These are phyloP conservation scores for Neonectria magnoliae DNA, from an alignment of 2,329 filamentous ascomycete genomes.

Conservation along the genomic window DNA sequence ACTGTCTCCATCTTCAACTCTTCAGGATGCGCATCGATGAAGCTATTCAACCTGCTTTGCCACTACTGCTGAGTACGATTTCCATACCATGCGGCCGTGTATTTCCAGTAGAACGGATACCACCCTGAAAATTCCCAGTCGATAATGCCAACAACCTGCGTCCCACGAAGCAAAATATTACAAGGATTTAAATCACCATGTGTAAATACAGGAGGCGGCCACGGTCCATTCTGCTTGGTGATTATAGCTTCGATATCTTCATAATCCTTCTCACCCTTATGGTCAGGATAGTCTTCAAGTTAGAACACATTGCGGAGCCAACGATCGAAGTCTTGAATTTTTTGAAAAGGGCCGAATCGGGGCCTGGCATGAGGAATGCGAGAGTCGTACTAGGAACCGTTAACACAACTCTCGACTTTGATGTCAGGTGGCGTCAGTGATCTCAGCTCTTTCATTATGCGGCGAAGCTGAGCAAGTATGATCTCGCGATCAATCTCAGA, in stretches of 20 bases:
- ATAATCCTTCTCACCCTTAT: slow-evolving; percentile 36
- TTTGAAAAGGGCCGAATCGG: slow-evolving; percentile 46
- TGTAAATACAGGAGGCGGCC: slow-evolving; percentile 54
- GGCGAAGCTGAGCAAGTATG: slow-evolving; percentile 36
- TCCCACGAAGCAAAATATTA: slow-evolving; percentile 55
- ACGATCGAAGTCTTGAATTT: slow-evolving; percentile 45
- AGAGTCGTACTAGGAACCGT: slow-evolving; percentile 42
- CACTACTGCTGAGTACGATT: slow-evolving; percentile 3
- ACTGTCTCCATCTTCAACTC: slow-evolving; percentile 21
- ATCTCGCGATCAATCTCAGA: slow-evolving; percentile 17
- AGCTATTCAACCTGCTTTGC: slow-evolving; percentile 2
- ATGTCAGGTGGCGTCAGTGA: slow-evolving; percentile 29
- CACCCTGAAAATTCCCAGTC: slow-evolving; percentile 49
- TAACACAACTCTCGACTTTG: slow-evolving; percentile 38
- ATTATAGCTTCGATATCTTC: slow-evolving; percentile 47
- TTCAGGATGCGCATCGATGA: slow-evolving; percentile 8
- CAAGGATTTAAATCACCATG: slow-evolving; percentile 56
- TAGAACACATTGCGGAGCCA: slow-evolving; percentile 44
- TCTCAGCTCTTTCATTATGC: slow-evolving; percentile 38
- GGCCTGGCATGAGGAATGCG: slow-evolving; percentile 35
- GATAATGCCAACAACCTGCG: slow-evolving; percentile 56
- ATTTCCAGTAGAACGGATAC: slow-evolving; percentile 50
- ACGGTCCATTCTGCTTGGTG: slow-evolving; percentile 47
- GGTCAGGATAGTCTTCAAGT: slow-evolving; percentile 31
- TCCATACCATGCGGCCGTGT: slow-evolving; percentile 40